Evolutionary conservation across 2,329 filamentous ascomycete genomes (phyloP).

Genomic region (Plenodomus tracheiphilus): DNA sequence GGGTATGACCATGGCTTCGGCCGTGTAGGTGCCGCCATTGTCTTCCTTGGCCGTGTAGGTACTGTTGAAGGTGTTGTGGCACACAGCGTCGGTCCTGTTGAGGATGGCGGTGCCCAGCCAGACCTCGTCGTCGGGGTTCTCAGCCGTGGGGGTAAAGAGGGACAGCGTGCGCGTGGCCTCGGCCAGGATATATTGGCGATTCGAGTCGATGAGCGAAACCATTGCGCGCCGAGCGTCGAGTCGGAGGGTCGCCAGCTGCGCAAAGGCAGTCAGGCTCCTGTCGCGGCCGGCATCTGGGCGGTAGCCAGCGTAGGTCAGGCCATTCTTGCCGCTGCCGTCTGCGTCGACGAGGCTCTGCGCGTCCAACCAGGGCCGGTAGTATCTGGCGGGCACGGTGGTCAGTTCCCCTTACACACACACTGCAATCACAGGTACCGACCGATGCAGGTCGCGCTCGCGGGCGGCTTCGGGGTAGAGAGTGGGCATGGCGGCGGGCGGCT

Average conservation of each 20-base stretch:
- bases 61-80: slow-evolving; percentile 32
- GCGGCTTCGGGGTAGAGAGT: slow-evolving; percentile 24
- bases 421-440: slow-evolving; percentile 13
- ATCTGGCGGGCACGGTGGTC: slow-evolving; percentile 21
- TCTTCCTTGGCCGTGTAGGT: slow-evolving; percentile 25
- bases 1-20: slow-evolving; percentile 30
- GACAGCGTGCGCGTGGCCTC: slow-evolving; percentile 44
- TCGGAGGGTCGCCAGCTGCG: slow-evolving; percentile 40
- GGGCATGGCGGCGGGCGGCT: slow-evolving; percentile 14
- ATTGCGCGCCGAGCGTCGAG: slow-evolving; percentile 39
- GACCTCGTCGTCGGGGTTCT: slow-evolving; percentile 26
- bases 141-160: slow-evolving; percentile 30
- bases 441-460: slow-evolving; percentile 35
- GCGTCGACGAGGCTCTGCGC: slow-evolving; percentile 37
- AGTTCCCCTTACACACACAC: background rate
- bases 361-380: slow-evolving; percentile 43
- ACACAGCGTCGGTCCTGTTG: slow-evolving; percentile 32
- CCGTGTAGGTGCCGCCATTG: slow-evolving; percentile 19
- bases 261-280: slow-evolving; percentile 40
- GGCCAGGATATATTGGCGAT: slow-evolving; percentile 44
- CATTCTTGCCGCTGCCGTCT: slow-evolving; percentile 26
- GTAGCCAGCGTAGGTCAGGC: slow-evolving; percentile 30
- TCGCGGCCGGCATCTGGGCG: slow-evolving; percentile 27
- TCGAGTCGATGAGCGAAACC: slow-evolving; percentile 44
- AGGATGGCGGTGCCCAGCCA: slow-evolving; percentile 40